phyloP scores from a whole-genome alignment of 2,329 filamentous ascomycete genomes.

The Eurotiales sp. region DNA sequence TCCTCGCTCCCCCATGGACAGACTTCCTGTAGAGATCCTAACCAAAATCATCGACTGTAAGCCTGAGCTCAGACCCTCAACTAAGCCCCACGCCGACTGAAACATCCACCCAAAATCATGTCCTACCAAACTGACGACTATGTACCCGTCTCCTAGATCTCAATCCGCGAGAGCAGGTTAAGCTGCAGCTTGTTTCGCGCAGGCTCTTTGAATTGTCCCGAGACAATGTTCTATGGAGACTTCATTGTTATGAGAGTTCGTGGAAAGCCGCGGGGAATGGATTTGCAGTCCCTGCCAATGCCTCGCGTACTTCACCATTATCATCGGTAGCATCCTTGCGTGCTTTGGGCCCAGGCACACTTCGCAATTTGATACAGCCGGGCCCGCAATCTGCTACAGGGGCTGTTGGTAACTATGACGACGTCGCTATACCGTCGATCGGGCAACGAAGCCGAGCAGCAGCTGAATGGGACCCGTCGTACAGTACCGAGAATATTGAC shows the following conservation, averaged over 20 bases:
- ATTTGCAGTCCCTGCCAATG: constrained; percentile 16
- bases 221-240: constrained; percentile 73
- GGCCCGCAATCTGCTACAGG: not conserved
- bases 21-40: constrained; percentile 62
- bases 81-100: not conserved
- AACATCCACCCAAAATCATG: not conserved
- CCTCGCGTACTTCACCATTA: constrained; percentile 49
- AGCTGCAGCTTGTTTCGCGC: constrained; percentile 66
- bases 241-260: constrained; percentile 69
- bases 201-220: constrained; percentile 64
- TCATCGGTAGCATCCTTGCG: constrained; percentile 30
- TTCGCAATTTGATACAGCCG: constrained; percentile 34
- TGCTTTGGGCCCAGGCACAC: constrained; percentile 28
- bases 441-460: constrained; percentile 30
- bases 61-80: constrained; percentile 21
- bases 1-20: constrained; percentile 40
- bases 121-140: not conserved
- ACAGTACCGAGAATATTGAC: constrained; percentile 65
- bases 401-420: not conserved
- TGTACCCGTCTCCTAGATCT: constrained; percentile 49
- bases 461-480: constrained; percentile 80
- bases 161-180: constrained; percentile 61
- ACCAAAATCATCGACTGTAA: constrained; percentile 61
- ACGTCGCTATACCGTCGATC: constrained; percentile 18
- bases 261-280: constrained; percentile 54